A percentile compares a stretch with the other conserved stretches of the same genome.
These are phyloP conservation scores for Apiospora rasikravindrae DNA, from an alignment of 2,329 filamentous ascomycete species.

Conservation along the genomic window DNA sequence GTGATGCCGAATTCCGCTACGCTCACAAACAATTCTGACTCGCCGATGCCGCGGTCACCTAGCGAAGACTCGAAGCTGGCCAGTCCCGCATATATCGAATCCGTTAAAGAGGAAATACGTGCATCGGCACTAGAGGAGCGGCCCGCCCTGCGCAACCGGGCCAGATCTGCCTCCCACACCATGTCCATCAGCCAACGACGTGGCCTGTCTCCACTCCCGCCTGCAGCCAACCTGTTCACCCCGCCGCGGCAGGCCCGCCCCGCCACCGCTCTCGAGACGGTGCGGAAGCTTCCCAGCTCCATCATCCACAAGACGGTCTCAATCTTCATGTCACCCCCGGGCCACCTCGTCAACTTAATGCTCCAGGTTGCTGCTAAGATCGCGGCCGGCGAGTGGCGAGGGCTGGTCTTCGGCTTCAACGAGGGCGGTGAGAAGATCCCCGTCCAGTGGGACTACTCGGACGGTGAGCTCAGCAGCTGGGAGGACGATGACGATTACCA, in stretches of 20 bases:
- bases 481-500: constrained; percentile 54
- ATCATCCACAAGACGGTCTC: constrained; percentile 80
- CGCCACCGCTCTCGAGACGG: constrained; percentile 47
- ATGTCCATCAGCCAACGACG: constrained; percentile 58
- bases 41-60: constrained; percentile 26
- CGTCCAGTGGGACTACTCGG: constrained; percentile 67
- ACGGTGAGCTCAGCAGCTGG: constrained; percentile 59
- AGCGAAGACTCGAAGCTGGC: constrained; percentile 20
- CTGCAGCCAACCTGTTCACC: constrained; percentile 69
- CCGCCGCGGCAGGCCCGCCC: constrained; percentile 47
- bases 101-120: constrained; percentile 20
- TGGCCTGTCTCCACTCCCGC: constrained; percentile 70
- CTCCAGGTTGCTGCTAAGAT: constrained; percentile 82
- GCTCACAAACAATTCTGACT: constrained; percentile 35
- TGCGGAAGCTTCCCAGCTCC: constrained; percentile 61
- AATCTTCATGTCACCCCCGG: constrained; percentile 79
- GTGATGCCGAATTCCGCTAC: constrained; percentile 38
- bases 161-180: constrained; percentile 54
- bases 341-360: constrained; percentile 78
- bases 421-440: constrained; percentile 60
- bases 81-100: constrained; percentile 20
- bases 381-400: constrained; percentile 67
- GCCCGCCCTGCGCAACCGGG: constrained; percentile 56
- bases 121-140: constrained; percentile 41
- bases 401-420: constrained; percentile 59